A percentile compares a stretch with the other conserved stretches of the same genome.
phyloP scores from a whole-genome alignment of 768 basidiomycete species.

The Strobilomyces echinocephalus region DNA sequence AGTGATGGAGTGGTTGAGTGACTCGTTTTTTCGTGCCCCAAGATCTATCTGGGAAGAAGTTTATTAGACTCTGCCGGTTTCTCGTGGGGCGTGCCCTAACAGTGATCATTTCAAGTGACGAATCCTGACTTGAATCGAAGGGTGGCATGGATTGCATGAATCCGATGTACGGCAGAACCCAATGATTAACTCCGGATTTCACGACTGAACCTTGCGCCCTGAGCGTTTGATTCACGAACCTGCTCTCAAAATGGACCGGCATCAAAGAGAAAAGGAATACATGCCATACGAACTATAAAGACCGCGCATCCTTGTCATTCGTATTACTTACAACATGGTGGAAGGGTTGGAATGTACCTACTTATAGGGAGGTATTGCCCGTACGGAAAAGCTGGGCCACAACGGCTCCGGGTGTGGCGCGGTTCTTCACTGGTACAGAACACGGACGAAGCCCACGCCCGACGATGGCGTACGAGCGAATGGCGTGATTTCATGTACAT shows the following conservation, averaged over 20 bases:
- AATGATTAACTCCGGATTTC: background rate
- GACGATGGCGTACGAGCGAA: constrained; percentile 8
- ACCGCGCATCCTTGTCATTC: background rate
- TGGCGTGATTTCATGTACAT: background rate
- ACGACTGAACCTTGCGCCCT: background rate
- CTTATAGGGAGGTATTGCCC: constrained; percentile 3
- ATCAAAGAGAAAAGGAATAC: background rate
- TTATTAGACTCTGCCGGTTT: background rate
- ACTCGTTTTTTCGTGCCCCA: background rate
- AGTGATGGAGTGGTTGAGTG: background rate
- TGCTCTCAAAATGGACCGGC: background rate
- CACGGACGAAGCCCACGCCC: background rate
- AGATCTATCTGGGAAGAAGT: background rate
- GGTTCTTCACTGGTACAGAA: constrained; percentile 5
- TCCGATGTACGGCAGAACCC: constrained; percentile 9
- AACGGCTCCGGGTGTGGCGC: background rate
- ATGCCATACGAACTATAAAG: background rate
- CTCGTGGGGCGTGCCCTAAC: background rate
- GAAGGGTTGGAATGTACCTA: background rate
- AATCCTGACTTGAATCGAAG: constrained; percentile 9
- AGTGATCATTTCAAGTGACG: background rate
- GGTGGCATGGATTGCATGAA: background rate
- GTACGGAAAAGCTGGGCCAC: constrained; percentile 9
- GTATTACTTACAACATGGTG: background rate
- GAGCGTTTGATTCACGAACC: background rate